These are phyloP conservation scores for Pythium aristosporum DNA, from an alignment of 352 stramenopile genomes.

Conservation along the genomic window DNA sequence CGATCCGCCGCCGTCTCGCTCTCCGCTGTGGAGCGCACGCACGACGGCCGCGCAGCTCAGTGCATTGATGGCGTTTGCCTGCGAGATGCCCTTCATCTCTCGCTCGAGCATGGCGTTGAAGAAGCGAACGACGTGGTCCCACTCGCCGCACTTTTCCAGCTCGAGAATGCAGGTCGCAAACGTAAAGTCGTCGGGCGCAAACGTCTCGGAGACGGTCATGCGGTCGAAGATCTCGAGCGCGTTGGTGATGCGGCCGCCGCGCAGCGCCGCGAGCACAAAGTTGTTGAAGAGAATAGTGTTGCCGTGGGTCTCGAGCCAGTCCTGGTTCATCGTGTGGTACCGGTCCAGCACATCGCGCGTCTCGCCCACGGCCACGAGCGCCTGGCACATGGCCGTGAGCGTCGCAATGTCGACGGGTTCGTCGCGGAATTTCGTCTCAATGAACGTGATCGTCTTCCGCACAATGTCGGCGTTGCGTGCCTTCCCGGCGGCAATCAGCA, in stretches of 20 bases:
- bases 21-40: conserved; percentile 43
- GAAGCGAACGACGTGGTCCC: conserved; percentile 44
- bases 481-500: conserved; percentile 57
- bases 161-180: conserved; percentile 62
- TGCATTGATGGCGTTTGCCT: conserved; percentile 40
- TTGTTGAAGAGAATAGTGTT: conserved; percentile 60
- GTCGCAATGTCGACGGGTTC: conserved; percentile 42
- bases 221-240: conserved; percentile 44
- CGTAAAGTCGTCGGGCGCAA: conserved; percentile 55
- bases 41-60: conserved; percentile 50
- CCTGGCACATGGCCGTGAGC: conserved; percentile 62
- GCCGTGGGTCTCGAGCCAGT: conserved; percentile 39
- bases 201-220: conserved; percentile 40
- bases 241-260: conserved; percentile 22
- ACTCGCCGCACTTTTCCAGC: conserved; percentile 48
- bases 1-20: conserved; percentile 4
- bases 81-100: conserved; percentile 22
- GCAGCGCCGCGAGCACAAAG: conserved; percentile 53
- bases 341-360: conserved; percentile 42
- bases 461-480: conserved; percentile 47
- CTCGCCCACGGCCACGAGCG: conserved; percentile 50
- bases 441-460: conserved; percentile 44
- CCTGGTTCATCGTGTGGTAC: conserved; percentile 38
- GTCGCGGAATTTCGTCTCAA: conserved; percentile 39
- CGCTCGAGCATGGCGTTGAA: conserved; percentile 58